These are phyloP conservation scores for Suillus americanus DNA, from an alignment of 768 basidiomycete species.

Conservation along the genomic window DNA sequence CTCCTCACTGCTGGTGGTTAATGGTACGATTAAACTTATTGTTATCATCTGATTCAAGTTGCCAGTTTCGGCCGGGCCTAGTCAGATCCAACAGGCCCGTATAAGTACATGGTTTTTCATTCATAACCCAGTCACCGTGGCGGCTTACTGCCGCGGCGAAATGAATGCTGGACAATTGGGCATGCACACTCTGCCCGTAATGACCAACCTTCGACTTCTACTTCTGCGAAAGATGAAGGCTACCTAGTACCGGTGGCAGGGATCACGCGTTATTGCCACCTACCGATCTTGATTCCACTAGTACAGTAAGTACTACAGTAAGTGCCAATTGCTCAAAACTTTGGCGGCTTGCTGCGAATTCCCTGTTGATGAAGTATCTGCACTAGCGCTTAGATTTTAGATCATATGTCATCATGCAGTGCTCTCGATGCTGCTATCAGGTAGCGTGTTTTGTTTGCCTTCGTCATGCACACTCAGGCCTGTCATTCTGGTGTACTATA, in stretches of 20 bases:
- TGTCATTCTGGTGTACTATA: constrained; percentile 8
- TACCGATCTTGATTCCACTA: neutral
- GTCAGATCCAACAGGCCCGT: neutral
- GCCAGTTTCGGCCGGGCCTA: neutral
- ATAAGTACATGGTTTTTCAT: neutral
- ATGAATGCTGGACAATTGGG: neutral
- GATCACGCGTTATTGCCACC: neutral
- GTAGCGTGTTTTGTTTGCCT: constrained; percentile 13
- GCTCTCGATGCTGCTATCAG: neutral
- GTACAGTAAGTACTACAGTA: neutral
- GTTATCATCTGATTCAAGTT: neutral
- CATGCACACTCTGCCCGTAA: neutral
- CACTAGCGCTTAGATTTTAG: neutral
- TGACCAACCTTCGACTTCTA: neutral
- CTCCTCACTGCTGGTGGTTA: neutral
- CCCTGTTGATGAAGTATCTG: neutral
- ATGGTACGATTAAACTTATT: neutral
- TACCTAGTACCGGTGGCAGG: neutral
- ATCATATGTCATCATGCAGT: neutral
- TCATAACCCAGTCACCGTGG: neutral
- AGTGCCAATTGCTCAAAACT: neutral
- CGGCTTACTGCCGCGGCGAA: neutral
- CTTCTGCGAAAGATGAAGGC: neutral
- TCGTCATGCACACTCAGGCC: constrained; percentile 27
- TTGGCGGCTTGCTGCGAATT: neutral